Conservation (phyloP, 495 filamentous ascomycete genomes). For the Podospora pseudoanserina region DNA sequence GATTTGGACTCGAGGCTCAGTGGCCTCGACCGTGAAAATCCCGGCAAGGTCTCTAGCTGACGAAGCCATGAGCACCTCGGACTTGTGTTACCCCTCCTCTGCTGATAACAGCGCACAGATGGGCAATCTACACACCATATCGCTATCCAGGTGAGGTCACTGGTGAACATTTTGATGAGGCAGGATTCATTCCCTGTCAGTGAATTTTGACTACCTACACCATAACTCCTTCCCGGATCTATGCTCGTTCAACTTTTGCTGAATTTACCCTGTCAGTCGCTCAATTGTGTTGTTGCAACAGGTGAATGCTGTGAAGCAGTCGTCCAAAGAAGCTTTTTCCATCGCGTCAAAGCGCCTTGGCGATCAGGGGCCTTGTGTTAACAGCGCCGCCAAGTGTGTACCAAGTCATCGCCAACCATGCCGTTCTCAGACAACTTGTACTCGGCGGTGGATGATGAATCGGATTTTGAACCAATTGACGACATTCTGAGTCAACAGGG, state of each 20-base stretch:
- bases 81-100: neutral
- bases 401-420: constrained; percentile 22
- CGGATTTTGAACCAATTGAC: constrained; percentile 26
- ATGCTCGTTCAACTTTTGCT: no score
- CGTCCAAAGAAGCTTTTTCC: constrained; percentile 25
- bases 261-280: no score
- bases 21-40: neutral
- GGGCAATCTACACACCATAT: neutral
- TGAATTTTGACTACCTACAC: neutral
- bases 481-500: neutral
- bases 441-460: constrained; percentile 38
- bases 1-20: neutral
- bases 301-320: neutral
- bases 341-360: constrained; percentile 4
- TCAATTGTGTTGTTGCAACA: neutral
- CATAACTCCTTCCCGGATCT: neutral
- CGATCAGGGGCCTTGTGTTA: constrained; percentile 11
- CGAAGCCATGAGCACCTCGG: neutral
- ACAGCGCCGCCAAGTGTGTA: constrained; percentile 8
- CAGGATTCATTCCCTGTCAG: neutral
- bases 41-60: neutral
- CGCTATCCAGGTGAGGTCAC: neutral
- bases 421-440: constrained; percentile 48
- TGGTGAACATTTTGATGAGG: neutral
- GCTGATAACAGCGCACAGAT: neutral